These are phyloP conservation scores for Populus simonii DNA, from an alignment of 345 rosid species.

Conservation along the genomic window DNA sequence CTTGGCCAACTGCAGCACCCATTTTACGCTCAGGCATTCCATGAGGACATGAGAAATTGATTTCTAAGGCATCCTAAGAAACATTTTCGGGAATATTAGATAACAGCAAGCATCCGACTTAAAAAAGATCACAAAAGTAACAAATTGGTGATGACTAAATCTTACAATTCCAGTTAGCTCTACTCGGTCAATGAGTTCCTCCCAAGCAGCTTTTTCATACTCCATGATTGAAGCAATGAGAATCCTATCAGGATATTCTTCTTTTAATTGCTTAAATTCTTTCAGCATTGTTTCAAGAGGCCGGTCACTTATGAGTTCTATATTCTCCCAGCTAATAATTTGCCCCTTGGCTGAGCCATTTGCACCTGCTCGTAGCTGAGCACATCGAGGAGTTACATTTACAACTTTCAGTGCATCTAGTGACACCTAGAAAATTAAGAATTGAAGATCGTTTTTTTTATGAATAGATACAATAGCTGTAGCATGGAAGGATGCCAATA, in stretches of 20 bases:
- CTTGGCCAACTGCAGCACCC: constrained; percentile 99
- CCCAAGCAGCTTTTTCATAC: constrained; percentile 83
- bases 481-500: not conserved
- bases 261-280: constrained; percentile 77
- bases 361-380: constrained; percentile 61
- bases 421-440: constrained; percentile 60
- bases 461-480: not conserved
- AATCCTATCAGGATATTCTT: constrained; percentile 84
- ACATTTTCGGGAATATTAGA: not conserved
- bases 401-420: constrained; percentile 87
- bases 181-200: constrained; percentile 91
- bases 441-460: not conserved
- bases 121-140: not conserved
- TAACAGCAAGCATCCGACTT: not conserved
- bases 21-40: constrained; percentile 99
- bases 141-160: constrained; percentile 1
- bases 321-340: constrained; percentile 96
- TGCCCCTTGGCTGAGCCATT: constrained; percentile 72
- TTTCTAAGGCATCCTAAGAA: constrained; percentile 82
- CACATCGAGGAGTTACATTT: constrained; percentile 92
- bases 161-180: constrained; percentile 96
- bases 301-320: constrained; percentile 91
- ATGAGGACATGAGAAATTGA: constrained; percentile 97
- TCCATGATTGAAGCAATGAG: constrained; percentile 98
- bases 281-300: constrained; percentile 94